Evolutionary conservation across 768 basidiomycete genomes (phyloP).

Genomic region (Tremella fuciformis): DNA sequence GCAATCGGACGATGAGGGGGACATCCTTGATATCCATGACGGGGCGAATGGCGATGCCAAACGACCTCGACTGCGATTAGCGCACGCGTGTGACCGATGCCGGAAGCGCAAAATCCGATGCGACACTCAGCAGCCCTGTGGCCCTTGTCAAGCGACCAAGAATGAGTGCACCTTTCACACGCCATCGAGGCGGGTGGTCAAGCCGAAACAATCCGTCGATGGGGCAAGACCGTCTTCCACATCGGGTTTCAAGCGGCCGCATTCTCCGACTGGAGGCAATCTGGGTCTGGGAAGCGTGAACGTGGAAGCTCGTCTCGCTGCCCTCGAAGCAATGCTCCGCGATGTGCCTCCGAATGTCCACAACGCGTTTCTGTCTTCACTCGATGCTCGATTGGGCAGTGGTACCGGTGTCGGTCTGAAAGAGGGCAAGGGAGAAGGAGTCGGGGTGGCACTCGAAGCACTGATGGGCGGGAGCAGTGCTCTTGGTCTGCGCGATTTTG

Average conservation of each 20-base stretch:
- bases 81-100: constrained; percentile 47
- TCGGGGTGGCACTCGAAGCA: constrained; percentile 37
- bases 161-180: constrained; percentile 53
- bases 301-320: constrained; percentile 50
- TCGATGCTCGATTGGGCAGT: constrained; percentile 48
- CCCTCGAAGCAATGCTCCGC: constrained; percentile 51
- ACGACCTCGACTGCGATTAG: constrained; percentile 45
- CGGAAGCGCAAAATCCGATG: constrained; percentile 46
- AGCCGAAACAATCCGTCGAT: constrained; percentile 30
- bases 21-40: background rate
- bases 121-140: constrained; percentile 52
- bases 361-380: constrained; percentile 48
- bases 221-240: constrained; percentile 12
- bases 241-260: constrained; percentile 19
- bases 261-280: constrained; percentile 13
- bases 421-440: constrained; percentile 38
- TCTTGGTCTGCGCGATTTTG: constrained; percentile 8
- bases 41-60: constrained; percentile 19
- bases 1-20: background rate
- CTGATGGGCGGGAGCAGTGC: constrained; percentile 12
- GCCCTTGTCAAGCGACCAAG: constrained; percentile 47
- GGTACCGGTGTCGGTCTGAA: constrained; percentile 41
- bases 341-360: constrained; percentile 52
- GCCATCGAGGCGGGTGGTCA: constrained; percentile 42
- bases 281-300: constrained; percentile 13